Evolutionary conservation across 352 stramenopile genomes (phyloP).

Genomic region (Phytophthora pseudosyringae): DNA sequence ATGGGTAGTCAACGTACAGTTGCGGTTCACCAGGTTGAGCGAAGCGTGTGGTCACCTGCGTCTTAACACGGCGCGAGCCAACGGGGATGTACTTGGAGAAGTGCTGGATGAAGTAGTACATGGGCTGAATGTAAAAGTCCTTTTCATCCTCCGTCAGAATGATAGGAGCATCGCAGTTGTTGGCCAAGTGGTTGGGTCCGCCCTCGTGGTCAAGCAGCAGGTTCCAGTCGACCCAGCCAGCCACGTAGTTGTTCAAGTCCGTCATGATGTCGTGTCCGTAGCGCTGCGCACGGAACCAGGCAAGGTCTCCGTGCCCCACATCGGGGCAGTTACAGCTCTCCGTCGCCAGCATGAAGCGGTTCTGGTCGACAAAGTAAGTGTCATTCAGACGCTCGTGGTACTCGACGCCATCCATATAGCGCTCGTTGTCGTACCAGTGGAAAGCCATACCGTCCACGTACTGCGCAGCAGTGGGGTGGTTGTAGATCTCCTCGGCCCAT

Average conservation of each 20-base stretch:
- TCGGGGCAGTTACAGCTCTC: conserved; percentile 84
- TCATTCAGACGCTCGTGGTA: conserved; percentile 83
- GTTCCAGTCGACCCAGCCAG: conserved; percentile 95
- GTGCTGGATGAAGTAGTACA: conserved; percentile 93
- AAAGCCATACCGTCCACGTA: conserved; percentile 94
- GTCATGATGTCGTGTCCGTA: conserved; percentile 92
- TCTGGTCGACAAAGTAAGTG: conserved; percentile 75
- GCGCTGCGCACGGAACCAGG: conserved; percentile 87
- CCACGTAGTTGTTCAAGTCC: conserved; percentile 89
- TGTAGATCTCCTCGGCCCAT: conserved; percentile 79
- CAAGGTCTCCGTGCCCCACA: conserved; percentile 58
- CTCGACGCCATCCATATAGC: conserved; percentile 78
- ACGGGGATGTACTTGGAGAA: conserved; percentile 89
- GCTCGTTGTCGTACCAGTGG: conserved; percentile 87
- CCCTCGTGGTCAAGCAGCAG: conserved; percentile 87
- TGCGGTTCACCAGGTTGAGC: conserved; percentile 64
- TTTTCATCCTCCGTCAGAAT: conserved; percentile 71
- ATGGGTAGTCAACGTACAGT: conserved; percentile 68
- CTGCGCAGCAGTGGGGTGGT: conserved; percentile 55
- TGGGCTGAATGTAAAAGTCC: conserved; percentile 83
- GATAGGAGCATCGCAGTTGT: conserved; percentile 82
- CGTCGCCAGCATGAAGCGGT: conserved; percentile 72
- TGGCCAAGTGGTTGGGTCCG: conserved; percentile 89
- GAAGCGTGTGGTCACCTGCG: conserved; percentile 56
- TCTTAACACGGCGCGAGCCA: conserved; percentile 72